Percentiles rank a stretch among this genome's conserved stretches.
Evolutionary conservation across 2,329 filamentous ascomycete genomes (phyloP).

Genomic region (Neonectria hederae): DNA sequence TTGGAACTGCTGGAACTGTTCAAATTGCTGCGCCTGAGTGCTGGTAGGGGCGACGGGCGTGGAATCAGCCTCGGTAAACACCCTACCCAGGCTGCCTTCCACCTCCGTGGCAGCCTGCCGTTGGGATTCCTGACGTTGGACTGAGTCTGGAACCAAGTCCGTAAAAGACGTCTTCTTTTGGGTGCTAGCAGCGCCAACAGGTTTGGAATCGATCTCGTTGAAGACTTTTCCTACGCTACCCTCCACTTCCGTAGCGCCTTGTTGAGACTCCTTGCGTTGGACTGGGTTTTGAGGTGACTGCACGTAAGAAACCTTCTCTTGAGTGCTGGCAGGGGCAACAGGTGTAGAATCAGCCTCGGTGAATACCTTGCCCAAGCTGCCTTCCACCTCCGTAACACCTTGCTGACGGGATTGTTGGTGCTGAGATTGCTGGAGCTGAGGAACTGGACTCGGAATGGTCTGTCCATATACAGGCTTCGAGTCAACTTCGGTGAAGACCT

Average conservation of each 20-base stretch:
- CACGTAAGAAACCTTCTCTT: neutral
- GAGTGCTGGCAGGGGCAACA: neutral
- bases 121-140: neutral
- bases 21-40: neutral
- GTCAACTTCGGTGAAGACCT: neutral
- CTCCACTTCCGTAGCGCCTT: slow-evolving; percentile 1
- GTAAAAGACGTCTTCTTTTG: neutral
- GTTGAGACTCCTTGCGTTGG: neutral
- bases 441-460: neutral
- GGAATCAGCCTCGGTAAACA: slow-evolving; percentile 7
- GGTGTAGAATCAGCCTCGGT: slow-evolving; percentile 3
- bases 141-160: neutral
- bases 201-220: slow-evolving; percentile 3
- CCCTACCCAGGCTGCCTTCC: slow-evolving; percentile 1
- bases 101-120: neutral
- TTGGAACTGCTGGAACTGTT: neutral
- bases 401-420: neutral
- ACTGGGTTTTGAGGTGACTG: neutral
- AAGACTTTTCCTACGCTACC: slow-evolving; percentile 1
- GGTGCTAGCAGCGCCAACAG: neutral
- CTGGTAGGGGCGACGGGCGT: neutral
- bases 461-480: neutral
- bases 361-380: slow-evolving; percentile 1
- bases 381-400: slow-evolving; percentile 1
- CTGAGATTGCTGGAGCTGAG: neutral